These are phyloP conservation scores for Funneliformis mosseae DNA, from an alignment of 192 early-diverging fungal genomes.

Conservation along the genomic window DNA sequence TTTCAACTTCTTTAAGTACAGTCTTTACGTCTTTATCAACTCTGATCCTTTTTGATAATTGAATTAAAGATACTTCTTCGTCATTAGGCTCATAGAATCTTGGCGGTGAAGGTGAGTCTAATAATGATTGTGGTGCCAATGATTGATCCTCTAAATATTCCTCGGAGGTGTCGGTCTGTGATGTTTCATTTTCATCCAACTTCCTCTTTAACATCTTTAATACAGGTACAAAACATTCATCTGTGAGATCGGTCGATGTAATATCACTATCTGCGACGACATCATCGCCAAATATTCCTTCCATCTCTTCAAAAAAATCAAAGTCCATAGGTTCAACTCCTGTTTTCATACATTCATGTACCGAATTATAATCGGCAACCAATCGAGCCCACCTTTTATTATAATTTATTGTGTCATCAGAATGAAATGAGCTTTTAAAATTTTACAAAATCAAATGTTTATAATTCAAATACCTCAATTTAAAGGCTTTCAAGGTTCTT, in stretches of 20 bases:
- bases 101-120: neutral
- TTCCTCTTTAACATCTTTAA: neutral
- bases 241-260: no score
- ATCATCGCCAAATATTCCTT: neutral
- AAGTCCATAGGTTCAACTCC: neutral
- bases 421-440: neutral
- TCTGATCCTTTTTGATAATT: neutral
- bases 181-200: neutral
- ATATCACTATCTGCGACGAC: neutral
- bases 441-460: neutral
- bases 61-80: neutral
- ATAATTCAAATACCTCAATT: neutral
- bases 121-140: neutral
- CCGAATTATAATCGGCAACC: neutral
- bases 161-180: neutral
- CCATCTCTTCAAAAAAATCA: slow-evolving; percentile 6
- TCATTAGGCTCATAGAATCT: neutral
- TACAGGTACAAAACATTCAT: neutral
- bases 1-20: neutral
- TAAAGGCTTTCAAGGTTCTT: slow-evolving; percentile 8
- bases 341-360: neutral
- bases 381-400: neutral
- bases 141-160: neutral
- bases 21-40: neutral
- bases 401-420: neutral